These are phyloP conservation scores for Globisporangium spinosum DNA, from an alignment of 352 stramenopile genomes.

Conservation along the genomic window DNA sequence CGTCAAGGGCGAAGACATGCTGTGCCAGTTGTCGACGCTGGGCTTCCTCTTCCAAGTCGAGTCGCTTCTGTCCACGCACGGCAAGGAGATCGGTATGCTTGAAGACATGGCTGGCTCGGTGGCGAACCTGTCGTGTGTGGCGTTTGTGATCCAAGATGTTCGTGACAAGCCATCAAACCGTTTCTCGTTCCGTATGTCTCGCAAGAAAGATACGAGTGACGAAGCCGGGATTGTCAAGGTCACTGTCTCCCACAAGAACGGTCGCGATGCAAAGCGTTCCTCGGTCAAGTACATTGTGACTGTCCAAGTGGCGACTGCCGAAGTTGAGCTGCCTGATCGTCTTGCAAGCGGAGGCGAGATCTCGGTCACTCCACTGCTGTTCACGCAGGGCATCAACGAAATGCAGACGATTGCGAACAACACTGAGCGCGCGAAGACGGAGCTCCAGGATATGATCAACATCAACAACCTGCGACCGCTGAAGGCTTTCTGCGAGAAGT, in stretches of 20 bases:
- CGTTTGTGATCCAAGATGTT: constrained; percentile 85
- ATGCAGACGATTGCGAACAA: constrained; percentile 94
- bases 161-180: constrained; percentile 82
- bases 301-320: constrained; percentile 68
- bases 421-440: constrained; percentile 83
- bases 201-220: constrained; percentile 70
- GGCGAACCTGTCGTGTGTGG: constrained; percentile 77
- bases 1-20: constrained; percentile 69
- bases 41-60: constrained; percentile 90
- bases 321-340: constrained; percentile 73
- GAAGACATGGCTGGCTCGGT: constrained; percentile 87
- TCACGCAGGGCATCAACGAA: constrained; percentile 93
- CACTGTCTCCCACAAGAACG: constrained; percentile 57
- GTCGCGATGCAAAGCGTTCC: constrained; percentile 44
- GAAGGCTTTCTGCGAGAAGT: constrained; percentile 84
- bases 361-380: constrained; percentile 77
- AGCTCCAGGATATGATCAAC: constrained; percentile 89
- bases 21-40: constrained; percentile 79
- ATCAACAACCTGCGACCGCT: constrained; percentile 80
- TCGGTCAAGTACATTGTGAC: constrained; percentile 84
- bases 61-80: constrained; percentile 92
- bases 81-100: constrained; percentile 96
- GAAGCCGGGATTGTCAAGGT: constrained; percentile 81
- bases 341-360: constrained; percentile 72
- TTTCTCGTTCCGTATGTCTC: constrained; percentile 86